Evolutionary conservation across 2,329 filamentous ascomycete genomes (phyloP).

Genomic region (Nemania sp.): DNA sequence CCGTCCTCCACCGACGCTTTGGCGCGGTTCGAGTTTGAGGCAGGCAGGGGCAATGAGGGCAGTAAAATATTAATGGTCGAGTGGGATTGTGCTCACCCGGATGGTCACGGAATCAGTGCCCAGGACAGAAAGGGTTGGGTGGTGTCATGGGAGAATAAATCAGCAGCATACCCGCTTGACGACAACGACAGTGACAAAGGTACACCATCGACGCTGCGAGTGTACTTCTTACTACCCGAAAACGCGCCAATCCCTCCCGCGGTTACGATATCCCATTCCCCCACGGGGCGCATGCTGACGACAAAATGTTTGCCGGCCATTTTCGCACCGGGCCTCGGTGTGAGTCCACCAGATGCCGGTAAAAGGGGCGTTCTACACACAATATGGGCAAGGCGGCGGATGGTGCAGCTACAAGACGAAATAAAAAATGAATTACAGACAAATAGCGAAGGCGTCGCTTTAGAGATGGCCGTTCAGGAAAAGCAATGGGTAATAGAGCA

Average conservation of each 20-base stretch:
- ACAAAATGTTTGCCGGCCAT: slow-evolving; percentile 86
- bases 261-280: slow-evolving; percentile 64
- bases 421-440: slow-evolving; percentile 72
- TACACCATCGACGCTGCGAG: slow-evolving; percentile 51
- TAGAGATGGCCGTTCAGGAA: slow-evolving; percentile 83
- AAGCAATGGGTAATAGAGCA: slow-evolving; percentile 84
- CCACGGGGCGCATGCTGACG: slow-evolving; percentile 48
- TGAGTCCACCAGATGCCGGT: slow-evolving; percentile 67
- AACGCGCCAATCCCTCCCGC: slow-evolving; percentile 72
- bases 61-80: slow-evolving; percentile 94
- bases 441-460: slow-evolving; percentile 80
- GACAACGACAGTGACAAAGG: slow-evolving; percentile 54
- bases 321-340: slow-evolving; percentile 76
- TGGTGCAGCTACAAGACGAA: slow-evolving; percentile 76
- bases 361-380: slow-evolving; percentile 85
- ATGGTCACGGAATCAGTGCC: slow-evolving; percentile 44
- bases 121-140: slow-evolving; percentile 60
- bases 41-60: slow-evolving; percentile 75
- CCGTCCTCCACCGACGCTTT: slow-evolving; percentile 59
- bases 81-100: slow-evolving; percentile 63
- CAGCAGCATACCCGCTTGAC: slow-evolving; percentile 68
- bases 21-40: slow-evolving; percentile 86
- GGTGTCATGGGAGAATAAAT: slow-evolving; percentile 83
- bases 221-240: slow-evolving; percentile 82
- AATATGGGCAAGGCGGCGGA: slow-evolving; percentile 83